Evolutionary conservation across 176 grass and related monocot species (phyloP).

Genomic region (Phragmites australis): DNA sequence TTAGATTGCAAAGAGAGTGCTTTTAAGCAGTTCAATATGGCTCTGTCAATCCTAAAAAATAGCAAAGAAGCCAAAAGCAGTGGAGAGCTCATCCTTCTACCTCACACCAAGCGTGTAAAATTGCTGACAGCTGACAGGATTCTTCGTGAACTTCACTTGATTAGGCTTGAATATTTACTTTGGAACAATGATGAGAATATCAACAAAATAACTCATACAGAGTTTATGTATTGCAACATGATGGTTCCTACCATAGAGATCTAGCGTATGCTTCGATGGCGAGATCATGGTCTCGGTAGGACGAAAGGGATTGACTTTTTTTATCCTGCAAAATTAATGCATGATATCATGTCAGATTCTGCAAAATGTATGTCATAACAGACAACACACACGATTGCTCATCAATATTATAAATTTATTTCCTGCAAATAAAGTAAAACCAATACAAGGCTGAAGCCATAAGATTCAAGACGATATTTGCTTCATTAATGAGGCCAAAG

Average conservation of each 20-base stretch:
- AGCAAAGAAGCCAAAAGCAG: too few relatives aligned
- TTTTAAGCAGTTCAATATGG: too few relatives aligned
- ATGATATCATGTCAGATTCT: constrained; percentile 25
- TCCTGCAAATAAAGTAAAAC: neutral
- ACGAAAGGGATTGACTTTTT: neutral
- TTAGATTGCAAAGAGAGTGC: too few relatives aligned
- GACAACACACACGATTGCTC: neutral
- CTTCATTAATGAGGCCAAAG: neutral
- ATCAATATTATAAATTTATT: neutral
- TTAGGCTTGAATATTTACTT: too few relatives aligned
- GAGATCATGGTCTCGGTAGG: constrained; percentile 26
- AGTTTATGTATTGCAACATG: constrained; percentile 91
- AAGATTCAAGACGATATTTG: neutral
- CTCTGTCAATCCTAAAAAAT: too few relatives aligned
- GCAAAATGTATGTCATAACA: neutral
- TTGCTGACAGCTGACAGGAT: too few relatives aligned
- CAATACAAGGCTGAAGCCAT: neutral
- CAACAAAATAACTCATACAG: too few relatives aligned
- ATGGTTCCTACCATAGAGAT: constrained; percentile 13
- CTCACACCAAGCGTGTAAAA: too few relatives aligned
- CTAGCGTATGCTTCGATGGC: constrained; percentile 35
- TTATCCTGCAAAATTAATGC: constrained; percentile 28
- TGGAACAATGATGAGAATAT: too few relatives aligned
- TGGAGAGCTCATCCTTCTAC: too few relatives aligned
- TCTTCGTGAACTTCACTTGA: too few relatives aligned